A percentile compares a stretch with the other conserved stretches of the same genome.
phyloP scores from a whole-genome alignment of 768 basidiomycete species.

The Guyanaporus albipodus region DNA sequence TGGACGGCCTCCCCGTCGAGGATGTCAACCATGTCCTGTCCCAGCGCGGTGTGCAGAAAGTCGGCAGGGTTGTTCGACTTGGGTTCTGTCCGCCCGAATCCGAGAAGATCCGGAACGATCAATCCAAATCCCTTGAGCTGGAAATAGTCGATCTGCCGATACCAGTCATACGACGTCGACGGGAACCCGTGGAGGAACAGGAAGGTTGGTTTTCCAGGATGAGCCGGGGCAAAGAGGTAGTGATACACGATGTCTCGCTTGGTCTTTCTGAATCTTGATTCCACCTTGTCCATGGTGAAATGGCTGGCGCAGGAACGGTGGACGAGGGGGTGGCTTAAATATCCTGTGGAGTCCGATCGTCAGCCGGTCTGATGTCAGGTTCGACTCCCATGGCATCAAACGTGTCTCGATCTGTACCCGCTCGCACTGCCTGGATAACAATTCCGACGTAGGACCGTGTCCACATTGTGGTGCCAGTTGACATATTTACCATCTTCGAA shows the following conservation, averaged over 20 bases:
- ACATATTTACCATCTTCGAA: conserved; percentile 2
- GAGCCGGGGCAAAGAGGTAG: conserved; percentile 30
- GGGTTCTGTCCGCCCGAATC: conserved; percentile 40
- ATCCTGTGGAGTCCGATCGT: conserved; percentile 8
- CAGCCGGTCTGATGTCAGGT: conserved; percentile 7
- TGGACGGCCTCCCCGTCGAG: conserved; percentile 34
- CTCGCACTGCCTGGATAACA: conserved; percentile 13
- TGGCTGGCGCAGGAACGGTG: background rate
- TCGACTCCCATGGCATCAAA: conserved; percentile 10
- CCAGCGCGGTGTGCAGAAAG: conserved; percentile 27
- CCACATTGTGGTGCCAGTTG: background rate
- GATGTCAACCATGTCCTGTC: conserved; percentile 36
- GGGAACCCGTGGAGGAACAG: conserved; percentile 46
- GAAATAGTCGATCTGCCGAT: conserved; percentile 37
- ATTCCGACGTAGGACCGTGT: conserved; percentile 3
- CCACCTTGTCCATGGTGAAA: conserved; percentile 23
- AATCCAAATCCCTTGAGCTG: conserved; percentile 39
- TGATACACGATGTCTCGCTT: conserved; percentile 34
- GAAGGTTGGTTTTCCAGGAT: conserved; percentile 34
- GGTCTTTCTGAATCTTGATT: conserved; percentile 34
- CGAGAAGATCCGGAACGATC: conserved; percentile 46
- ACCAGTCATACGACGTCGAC: conserved; percentile 41
- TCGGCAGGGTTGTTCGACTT: conserved; percentile 33
- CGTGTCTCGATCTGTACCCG: conserved; percentile 16
- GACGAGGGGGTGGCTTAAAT: conserved; percentile 8